Percentiles rank a stretch among this genome's conserved stretches.
phyloP scores from a whole-genome alignment of 768 basidiomycete genomes.

The Mycena kentingensis region DNA sequence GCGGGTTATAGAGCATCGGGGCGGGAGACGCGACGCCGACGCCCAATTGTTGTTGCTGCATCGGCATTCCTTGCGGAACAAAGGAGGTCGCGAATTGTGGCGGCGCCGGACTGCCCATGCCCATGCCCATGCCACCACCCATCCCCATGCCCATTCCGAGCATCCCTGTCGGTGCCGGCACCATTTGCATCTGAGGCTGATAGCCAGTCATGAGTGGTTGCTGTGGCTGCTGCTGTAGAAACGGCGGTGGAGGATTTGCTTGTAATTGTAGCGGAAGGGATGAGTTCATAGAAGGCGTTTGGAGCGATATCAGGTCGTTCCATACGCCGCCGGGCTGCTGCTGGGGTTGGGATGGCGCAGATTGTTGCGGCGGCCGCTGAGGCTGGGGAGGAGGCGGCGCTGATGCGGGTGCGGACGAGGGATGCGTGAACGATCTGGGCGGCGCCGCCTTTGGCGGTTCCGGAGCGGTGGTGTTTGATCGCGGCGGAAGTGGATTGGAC shows the following conservation, averaged over 20 bases:
- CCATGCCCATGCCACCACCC: neutral
- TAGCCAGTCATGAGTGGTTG: slow-evolving; percentile 29
- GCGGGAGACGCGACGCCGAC: neutral
- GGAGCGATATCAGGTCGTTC: slow-evolving; percentile 58
- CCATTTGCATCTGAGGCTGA: slow-evolving; percentile 35
- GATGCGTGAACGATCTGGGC: neutral
- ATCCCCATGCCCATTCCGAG: slow-evolving; percentile 15
- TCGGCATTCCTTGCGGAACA: neutral
- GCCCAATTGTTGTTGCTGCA: slow-evolving; percentile 25
- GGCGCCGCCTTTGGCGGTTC: slow-evolving; percentile 1
- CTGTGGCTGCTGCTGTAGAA: slow-evolving; percentile 38
- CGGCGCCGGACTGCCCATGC: slow-evolving; percentile 4
- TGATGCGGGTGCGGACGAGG: slow-evolving; percentile 16
- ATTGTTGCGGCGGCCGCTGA: slow-evolving; percentile 27
- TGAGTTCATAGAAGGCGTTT: slow-evolving; percentile 44
- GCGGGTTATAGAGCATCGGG: slow-evolving; percentile 20
- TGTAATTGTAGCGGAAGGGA: slow-evolving; percentile 56
- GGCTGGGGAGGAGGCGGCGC: slow-evolving; percentile 16
- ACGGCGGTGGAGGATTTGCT: slow-evolving; percentile 36
- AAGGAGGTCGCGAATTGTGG: slow-evolving; percentile 13
- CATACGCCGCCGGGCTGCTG: slow-evolving; percentile 47
- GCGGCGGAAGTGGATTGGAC: slow-evolving; percentile 24
- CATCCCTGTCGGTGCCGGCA: neutral
- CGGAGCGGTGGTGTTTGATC: slow-evolving; percentile 21
- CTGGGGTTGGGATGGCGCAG: slow-evolving; percentile 14